These are phyloP conservation scores for Paxillus involutus DNA, from an alignment of 768 basidiomycete species.

Conservation along the genomic window DNA sequence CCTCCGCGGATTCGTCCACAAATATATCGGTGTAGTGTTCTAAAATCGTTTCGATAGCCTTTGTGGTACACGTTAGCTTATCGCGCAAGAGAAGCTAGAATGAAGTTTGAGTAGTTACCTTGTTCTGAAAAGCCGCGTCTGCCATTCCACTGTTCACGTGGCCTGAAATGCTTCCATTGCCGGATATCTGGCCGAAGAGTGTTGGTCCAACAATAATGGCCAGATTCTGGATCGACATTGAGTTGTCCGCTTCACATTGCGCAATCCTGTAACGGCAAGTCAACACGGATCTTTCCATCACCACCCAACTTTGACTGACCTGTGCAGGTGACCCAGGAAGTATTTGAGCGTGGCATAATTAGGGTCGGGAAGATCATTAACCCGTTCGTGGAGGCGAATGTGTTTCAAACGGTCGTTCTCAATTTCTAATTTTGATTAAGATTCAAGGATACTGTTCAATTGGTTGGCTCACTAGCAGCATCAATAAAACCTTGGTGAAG, in stretches of 20 bases:
- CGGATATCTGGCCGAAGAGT: slow-evolving; percentile 73
- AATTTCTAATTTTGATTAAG: slow-evolving; percentile 50
- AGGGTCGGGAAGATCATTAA: slow-evolving; percentile 97
- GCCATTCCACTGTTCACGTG: slow-evolving; percentile 58
- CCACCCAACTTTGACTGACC: slow-evolving; percentile 43
- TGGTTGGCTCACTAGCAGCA: slow-evolving; percentile 74
- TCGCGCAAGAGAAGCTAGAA: not conserved
- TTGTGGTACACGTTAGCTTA: slow-evolving; percentile 9
- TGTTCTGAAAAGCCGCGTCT: slow-evolving; percentile 72
- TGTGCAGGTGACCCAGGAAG: slow-evolving; percentile 91
- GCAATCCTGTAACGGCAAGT: slow-evolving; percentile 57
- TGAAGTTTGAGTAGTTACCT: slow-evolving; percentile 38
- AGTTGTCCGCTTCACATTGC: slow-evolving; percentile 73
- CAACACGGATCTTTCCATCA: slow-evolving; percentile 5
- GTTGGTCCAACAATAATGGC: slow-evolving; percentile 99
- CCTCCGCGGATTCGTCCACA: slow-evolving; percentile 75
- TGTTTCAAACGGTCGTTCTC: slow-evolving; percentile 95
- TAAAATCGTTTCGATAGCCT: slow-evolving; percentile 96
- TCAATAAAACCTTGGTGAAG: slow-evolving; percentile 94
- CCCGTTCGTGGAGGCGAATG: slow-evolving; percentile 93
- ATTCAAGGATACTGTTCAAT: not conserved
- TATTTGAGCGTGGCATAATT: slow-evolving; percentile 97
- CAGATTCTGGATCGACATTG: slow-evolving; percentile 91
- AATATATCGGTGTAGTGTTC: slow-evolving; percentile 96
- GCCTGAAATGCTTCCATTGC: slow-evolving; percentile 41